phyloP scores from a whole-genome alignment of 371 early-diverging fungal species.

The Vavraia culicis region DNA sequence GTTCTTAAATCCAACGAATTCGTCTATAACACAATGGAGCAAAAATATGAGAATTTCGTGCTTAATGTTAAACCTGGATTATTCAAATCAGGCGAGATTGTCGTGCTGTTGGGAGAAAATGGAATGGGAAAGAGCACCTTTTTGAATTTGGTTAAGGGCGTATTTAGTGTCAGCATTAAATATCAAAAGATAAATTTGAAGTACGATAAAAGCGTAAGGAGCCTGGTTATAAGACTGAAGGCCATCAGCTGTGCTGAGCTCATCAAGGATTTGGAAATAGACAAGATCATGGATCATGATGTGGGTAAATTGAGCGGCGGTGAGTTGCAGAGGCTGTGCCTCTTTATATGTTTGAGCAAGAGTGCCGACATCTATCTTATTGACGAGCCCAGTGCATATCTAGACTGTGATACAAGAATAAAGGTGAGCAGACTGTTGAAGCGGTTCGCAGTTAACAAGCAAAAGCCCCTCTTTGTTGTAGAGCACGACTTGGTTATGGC shows the following conservation, averaged over 20 bases:
- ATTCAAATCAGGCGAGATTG: constrained; percentile 86
- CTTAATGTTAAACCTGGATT: constrained; percentile 59
- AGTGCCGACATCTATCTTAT: constrained; percentile 93
- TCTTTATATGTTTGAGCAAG: constrained; percentile 70
- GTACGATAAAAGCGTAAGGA: constrained; percentile 68
- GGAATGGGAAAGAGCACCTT: constrained; percentile 98
- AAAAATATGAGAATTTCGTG: constrained; percentile 47
- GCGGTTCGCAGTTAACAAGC: constrained; percentile 77
- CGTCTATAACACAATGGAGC: constrained; percentile 2
- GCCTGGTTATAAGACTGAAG: constrained; percentile 70
- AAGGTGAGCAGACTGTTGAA: constrained; percentile 95
- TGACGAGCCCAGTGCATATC: constrained; percentile 96
- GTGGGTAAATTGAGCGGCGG: constrained; percentile 78
- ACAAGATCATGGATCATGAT: constrained; percentile 70
- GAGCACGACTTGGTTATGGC: constrained; percentile 99
- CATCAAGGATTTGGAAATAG: constrained; percentile 76
- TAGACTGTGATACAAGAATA: constrained; percentile 98
- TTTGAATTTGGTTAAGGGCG: constrained; percentile 78
- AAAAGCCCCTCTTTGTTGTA: constrained; percentile 92
- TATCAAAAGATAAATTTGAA: constrained; percentile 95
- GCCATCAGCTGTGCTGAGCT: constrained; percentile 90
- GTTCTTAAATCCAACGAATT: constrained; percentile 1
- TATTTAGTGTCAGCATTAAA: constrained; percentile 74
- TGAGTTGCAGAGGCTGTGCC: constrained; percentile 96
- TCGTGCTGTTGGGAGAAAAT: constrained; percentile 97